Conservation (phyloP, 768 basidiomycete species). For the Mycena kentingensis region DNA sequence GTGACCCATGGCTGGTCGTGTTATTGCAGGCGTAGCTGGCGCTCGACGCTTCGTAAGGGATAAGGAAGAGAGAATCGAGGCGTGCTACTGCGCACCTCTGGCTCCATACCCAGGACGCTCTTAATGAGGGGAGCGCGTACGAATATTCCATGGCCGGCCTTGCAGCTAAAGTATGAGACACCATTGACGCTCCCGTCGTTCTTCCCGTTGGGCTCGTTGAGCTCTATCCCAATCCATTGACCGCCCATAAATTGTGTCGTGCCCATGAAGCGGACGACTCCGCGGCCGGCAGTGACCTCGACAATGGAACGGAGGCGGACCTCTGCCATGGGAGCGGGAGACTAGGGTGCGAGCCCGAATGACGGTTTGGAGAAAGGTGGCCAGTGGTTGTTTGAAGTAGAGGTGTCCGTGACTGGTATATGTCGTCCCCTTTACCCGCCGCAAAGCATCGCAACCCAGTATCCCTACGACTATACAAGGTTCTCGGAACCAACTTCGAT, state of each 20-base stretch:
- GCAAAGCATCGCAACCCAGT: slow-evolving; percentile 62
- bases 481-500: slow-evolving; percentile 78
- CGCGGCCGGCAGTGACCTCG: slow-evolving; percentile 76
- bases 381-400: too few species aligned
- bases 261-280: slow-evolving; percentile 85
- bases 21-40: slow-evolving; percentile 22
- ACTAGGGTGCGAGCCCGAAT: too few species aligned
- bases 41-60: slow-evolving; percentile 8
- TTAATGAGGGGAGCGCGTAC: slow-evolving; percentile 85
- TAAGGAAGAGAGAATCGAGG: background rate
- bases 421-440: too few species aligned
- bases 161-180: slow-evolving; percentile 79
- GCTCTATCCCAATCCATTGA: slow-evolving; percentile 94
- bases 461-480: slow-evolving; percentile 87
- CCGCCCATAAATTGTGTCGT: slow-evolving; percentile 82
- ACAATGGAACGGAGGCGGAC: slow-evolving; percentile 71
- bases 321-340: slow-evolving; percentile 11
- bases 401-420: too few species aligned
- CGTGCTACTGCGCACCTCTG: slow-evolving; percentile 29
- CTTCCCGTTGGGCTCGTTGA: slow-evolving; percentile 84
- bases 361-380: too few species aligned
- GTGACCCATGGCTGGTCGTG: slow-evolving; percentile 49
- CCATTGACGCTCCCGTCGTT: slow-evolving; percentile 92
- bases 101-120: slow-evolving; percentile 51
- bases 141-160: slow-evolving; percentile 80